Conservation (phyloP, 768 basidiomycete genomes). For the Tephrocybe sp. region DNA sequence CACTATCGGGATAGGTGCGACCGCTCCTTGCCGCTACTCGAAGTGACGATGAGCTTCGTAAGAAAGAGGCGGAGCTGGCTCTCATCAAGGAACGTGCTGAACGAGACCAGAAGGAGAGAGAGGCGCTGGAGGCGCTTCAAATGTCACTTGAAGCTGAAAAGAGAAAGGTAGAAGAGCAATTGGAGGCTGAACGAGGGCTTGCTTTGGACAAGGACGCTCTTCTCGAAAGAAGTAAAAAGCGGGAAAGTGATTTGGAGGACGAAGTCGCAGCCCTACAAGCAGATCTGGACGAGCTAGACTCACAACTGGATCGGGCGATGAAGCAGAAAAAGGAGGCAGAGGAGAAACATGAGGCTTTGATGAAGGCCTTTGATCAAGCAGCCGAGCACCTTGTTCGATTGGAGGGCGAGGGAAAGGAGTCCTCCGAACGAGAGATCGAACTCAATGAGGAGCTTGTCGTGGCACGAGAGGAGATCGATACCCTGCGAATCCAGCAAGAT, state of each 20-base stretch:
- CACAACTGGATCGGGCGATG: constrained; percentile 81
- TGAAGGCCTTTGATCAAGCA: constrained; percentile 77
- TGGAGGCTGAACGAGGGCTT: constrained; percentile 80
- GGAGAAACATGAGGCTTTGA: constrained; percentile 71
- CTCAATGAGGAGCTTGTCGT: constrained; percentile 56
- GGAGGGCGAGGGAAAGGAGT: constrained; percentile 73
- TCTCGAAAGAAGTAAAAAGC: constrained; percentile 80
- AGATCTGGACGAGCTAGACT: constrained; percentile 83
- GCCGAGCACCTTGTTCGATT: constrained; percentile 83
- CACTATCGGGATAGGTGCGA: constrained; percentile 57
- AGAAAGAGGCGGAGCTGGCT: constrained; percentile 82
- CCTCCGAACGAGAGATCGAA: constrained; percentile 63
- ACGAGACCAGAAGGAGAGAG: constrained; percentile 79
- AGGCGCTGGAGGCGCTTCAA: constrained; percentile 76
- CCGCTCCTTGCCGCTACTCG: constrained; percentile 91
- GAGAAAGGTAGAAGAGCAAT: constrained; percentile 72
- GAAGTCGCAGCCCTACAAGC: constrained; percentile 77
- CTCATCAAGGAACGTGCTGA: constrained; percentile 84
- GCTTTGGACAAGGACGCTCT: constrained; percentile 81
- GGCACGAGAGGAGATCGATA: constrained; percentile 59
- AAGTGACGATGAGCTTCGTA: constrained; percentile 87
- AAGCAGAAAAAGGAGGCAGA: constrained; percentile 77
- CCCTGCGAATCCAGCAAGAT: constrained; percentile 56
- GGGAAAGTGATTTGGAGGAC: constrained; percentile 85
- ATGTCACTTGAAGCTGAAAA: constrained; percentile 86